These are phyloP conservation scores for Gautieria morchelliformis DNA, from an alignment of 768 basidiomycete species.

Conservation along the genomic window DNA sequence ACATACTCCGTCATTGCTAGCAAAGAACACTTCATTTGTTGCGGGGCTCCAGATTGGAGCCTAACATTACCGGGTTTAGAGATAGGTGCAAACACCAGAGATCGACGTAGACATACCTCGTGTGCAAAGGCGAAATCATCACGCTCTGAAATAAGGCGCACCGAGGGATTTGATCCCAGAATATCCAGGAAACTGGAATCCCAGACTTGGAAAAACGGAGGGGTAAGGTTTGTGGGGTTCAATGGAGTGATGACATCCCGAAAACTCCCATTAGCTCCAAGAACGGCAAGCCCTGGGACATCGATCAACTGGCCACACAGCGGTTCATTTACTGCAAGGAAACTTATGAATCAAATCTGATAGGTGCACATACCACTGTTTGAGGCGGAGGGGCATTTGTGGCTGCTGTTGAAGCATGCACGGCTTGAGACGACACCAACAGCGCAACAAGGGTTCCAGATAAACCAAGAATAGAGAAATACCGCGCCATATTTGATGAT, in stretches of 20 bases:
- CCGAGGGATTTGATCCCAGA: slow-evolving; percentile 46
- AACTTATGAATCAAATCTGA: no score
- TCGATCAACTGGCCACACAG: slow-evolving; percentile 33
- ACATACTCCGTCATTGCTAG: slow-evolving; percentile 47
- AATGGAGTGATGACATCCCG: slow-evolving; percentile 35
- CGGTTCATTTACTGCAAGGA: no score
- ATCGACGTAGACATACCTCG: slow-evolving; percentile 25
- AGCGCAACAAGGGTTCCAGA: no score
- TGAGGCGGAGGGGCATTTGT: no score
- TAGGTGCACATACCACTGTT: no score
- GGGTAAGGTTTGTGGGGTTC: slow-evolving; percentile 50
- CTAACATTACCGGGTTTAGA: neutral
- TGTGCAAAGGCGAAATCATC: slow-evolving; percentile 65
- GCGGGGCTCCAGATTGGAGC: slow-evolving; percentile 57
- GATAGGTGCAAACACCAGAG: neutral
- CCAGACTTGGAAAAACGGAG: slow-evolving; percentile 52
- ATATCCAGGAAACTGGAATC: slow-evolving; percentile 47
- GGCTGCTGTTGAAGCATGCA: no score
- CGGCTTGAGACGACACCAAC: no score
- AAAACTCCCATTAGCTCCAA: slow-evolving; percentile 33
- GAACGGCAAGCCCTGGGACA: slow-evolving; percentile 41
- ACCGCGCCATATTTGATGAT: no score
- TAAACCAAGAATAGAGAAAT: no score
- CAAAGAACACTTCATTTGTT: slow-evolving; percentile 69
- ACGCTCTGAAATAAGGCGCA: slow-evolving; percentile 51